phyloP scores from a whole-genome alignment of 2,329 filamentous ascomycete species.

The Aspergillus cejpii region DNA sequence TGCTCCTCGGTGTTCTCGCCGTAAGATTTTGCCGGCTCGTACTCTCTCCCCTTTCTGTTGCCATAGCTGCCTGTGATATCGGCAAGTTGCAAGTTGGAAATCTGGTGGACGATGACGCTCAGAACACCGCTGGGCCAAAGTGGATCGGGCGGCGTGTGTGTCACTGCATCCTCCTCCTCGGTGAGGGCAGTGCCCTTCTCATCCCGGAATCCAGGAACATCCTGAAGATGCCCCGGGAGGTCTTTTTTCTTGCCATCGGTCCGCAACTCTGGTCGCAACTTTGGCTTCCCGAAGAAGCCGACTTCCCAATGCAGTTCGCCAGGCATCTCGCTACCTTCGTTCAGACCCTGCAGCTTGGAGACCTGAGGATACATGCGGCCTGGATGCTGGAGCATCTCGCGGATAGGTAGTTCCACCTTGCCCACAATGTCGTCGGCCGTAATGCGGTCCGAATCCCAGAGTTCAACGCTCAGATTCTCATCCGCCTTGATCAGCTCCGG shows the following conservation, averaged over 20 bases:
- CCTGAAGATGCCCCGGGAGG: conserved; percentile 65
- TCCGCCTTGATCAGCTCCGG: conserved; percentile 86
- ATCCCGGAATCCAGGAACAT: conserved; percentile 73
- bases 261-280: conserved; percentile 74
- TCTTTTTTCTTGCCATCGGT: conserved; percentile 79
- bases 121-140: conserved; percentile 89
- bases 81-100: conserved; percentile 87
- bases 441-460: conserved; percentile 92
- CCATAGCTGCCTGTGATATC: conserved; percentile 81
- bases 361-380: conserved; percentile 87
- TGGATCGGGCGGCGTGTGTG: conserved; percentile 89
- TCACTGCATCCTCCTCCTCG: conserved; percentile 72
- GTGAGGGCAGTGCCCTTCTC: conserved; percentile 73
- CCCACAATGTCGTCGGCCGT: conserved; percentile 93
- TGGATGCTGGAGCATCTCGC: conserved; percentile 90
- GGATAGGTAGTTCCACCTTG: conserved; percentile 87
- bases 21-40: conserved; percentile 75
- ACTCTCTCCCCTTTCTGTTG: conserved; percentile 76
- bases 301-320: conserved; percentile 95
- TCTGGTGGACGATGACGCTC: conserved; percentile 83
- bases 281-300: conserved; percentile 86
- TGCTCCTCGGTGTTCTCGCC: conserved; percentile 84
- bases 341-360: conserved; percentile 74
- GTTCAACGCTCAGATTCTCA: conserved; percentile 84
- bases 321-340: conserved; percentile 80